Evolutionary conservation across 768 basidiomycete species (phyloP).

Genomic region (Suillus variegatus): DNA sequence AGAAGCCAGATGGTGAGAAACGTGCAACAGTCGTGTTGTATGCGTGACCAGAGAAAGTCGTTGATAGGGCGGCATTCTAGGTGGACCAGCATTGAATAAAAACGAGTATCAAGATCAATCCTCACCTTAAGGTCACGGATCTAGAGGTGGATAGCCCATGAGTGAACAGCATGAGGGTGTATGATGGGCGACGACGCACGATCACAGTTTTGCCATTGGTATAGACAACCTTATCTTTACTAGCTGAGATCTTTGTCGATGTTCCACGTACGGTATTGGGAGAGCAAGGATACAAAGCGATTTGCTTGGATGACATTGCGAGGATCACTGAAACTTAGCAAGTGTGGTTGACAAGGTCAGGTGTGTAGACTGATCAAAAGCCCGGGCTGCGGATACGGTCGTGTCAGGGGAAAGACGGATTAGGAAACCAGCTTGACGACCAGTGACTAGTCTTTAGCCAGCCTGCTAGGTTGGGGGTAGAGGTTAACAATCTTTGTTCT

Average conservation of each 20-base stretch:
- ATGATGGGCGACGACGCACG: conserved; percentile 49
- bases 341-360: conserved; percentile 6
- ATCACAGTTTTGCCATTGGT: conserved; percentile 83
- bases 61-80: conserved; percentile 66
- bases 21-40: conserved; percentile 87
- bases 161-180: conserved; percentile 5
- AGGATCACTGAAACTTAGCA: background rate
- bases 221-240: conserved; percentile 83
- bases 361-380: background rate
- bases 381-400: conserved; percentile 3
- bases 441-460: background rate
- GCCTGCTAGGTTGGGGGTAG: background rate
- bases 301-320: conserved; percentile 52
- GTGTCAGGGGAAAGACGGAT: conserved; percentile 18
- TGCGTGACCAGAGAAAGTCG: conserved; percentile 76
- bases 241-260: conserved; percentile 71
- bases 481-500: background rate
- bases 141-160: conserved; percentile 37
- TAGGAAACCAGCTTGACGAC: background rate
- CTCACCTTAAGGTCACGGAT: conserved; percentile 82
- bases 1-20: conserved; percentile 91
- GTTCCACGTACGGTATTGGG: conserved; percentile 67
- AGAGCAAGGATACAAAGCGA: conserved; percentile 63
- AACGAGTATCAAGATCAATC: background rate
- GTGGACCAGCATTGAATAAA: conserved; percentile 7